Conservation (phyloP, 202 grass and related monocot species). For the Setaria italica region DNA sequence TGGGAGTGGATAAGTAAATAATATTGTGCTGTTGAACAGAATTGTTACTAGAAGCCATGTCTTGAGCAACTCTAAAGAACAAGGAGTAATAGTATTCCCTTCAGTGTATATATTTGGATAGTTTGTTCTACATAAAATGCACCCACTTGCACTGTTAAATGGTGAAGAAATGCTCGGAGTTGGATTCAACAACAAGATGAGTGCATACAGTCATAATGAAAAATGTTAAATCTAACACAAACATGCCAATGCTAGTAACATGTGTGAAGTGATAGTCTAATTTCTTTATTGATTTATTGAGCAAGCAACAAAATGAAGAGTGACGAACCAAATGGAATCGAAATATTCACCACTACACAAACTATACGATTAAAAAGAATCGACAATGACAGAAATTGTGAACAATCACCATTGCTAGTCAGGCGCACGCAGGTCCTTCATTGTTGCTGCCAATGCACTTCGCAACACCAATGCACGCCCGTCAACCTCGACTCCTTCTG, state of each 20-base stretch:
- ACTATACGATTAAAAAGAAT: slow-evolving; percentile 55
- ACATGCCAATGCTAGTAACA: slow-evolving; percentile 5
- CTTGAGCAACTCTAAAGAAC: background rate
- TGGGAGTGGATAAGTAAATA: slow-evolving; percentile 11
- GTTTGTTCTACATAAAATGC: background rate
- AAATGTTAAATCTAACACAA: background rate
- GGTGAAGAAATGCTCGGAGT: slow-evolving; percentile 1
- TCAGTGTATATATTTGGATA: background rate
- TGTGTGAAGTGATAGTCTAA: background rate
- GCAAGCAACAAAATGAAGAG: slow-evolving; percentile 38
- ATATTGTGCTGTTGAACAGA: background rate
- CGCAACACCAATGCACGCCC: slow-evolving; percentile 43
- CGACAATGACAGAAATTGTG: slow-evolving; percentile 29
- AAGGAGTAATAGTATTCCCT: slow-evolving; percentile 8
- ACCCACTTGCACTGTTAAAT: background rate
- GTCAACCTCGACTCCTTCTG: slow-evolving; percentile 44
- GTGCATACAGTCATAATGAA: background rate
- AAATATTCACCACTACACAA: slow-evolving; percentile 42
- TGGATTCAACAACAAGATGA: slow-evolving; percentile 3
- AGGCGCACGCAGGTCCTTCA: slow-evolving; percentile 14
- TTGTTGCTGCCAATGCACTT: slow-evolving; percentile 35
- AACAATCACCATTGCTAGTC: slow-evolving; percentile 48
- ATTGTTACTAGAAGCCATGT: background rate
- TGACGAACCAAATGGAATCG: slow-evolving; percentile 49
- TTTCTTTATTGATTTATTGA: slow-evolving; percentile 48